Percentiles rank a stretch among this genome's conserved stretches.
These are phyloP conservation scores for Polygonum maritimum DNA, from an alignment of 148 eudicot species.

Conservation along the genomic window DNA sequence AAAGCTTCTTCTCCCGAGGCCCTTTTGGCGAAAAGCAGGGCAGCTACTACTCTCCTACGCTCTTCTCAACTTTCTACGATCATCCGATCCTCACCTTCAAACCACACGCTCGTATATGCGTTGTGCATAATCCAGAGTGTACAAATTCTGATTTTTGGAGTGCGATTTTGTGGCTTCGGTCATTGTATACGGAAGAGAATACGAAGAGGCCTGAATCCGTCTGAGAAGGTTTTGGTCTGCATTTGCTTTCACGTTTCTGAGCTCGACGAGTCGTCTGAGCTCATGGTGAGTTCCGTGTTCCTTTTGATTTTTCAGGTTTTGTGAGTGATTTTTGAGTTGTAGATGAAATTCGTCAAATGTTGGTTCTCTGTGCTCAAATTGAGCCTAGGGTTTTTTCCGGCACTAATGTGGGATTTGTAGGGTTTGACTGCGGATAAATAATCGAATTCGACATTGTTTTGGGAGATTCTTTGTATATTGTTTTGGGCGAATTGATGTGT, in stretches of 20 bases:
- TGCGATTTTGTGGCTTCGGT: not conserved
- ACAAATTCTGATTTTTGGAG: not conserved
- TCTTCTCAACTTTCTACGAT: not conserved
- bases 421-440: not conserved
- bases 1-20: not conserved
- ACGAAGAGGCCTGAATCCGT: not conserved
- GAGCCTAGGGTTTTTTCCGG: not conserved
- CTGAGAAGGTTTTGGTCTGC: not conserved
- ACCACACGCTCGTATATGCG: not conserved
- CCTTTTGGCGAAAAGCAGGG: not conserved
- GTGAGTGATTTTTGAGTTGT: not conserved
- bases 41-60: not conserved
- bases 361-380: not conserved
- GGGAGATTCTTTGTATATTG: too few relatives aligned
- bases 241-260: not conserved
- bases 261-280: not conserved
- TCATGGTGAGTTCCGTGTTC: constrained; percentile 1
- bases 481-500: not conserved
- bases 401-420: not conserved
- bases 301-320: not conserved
- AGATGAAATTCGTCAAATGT: not conserved
- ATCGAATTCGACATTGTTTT: not conserved
- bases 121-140: not conserved
- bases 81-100: constrained; percentile 1
- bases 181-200: not conserved